Percentiles rank a stretch among this genome's conserved stretches.
Evolutionary conservation across 2,329 filamentous ascomycete genomes (phyloP).

Genomic region (Talaromyces sp.): DNA sequence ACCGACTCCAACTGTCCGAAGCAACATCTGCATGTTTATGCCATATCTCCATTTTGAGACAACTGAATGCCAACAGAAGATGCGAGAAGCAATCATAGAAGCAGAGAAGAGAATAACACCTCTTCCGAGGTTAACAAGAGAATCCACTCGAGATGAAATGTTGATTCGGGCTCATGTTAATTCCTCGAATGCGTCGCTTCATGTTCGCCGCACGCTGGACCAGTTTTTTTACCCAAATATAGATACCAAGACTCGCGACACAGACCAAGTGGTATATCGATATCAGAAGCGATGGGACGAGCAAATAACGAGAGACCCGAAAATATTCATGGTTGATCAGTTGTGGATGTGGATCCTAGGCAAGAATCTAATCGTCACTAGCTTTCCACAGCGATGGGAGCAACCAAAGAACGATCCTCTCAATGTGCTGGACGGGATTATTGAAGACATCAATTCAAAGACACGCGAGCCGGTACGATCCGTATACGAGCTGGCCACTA

Average conservation of each 20-base stretch:
- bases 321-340: constrained; percentile 66
- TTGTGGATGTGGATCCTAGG: constrained; percentile 62
- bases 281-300: constrained; percentile 45
- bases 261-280: constrained; percentile 61
- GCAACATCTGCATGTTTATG: constrained; percentile 48
- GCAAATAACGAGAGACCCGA: constrained; percentile 41
- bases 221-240: constrained; percentile 62
- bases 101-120: constrained; percentile 23
- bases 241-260: constrained; percentile 55
- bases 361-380: constrained; percentile 54
- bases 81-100: constrained; percentile 52
- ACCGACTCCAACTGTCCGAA: neutral
- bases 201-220: constrained; percentile 60
- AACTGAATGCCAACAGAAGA: constrained; percentile 49
- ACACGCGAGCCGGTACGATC: constrained; percentile 56
- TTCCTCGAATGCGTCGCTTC: constrained; percentile 36
- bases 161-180: constrained; percentile 34
- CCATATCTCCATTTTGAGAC: constrained; percentile 64
- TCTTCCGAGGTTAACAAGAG: constrained; percentile 22
- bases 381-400: constrained; percentile 36
- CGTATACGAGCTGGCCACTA: constrained; percentile 59
- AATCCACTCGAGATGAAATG: constrained; percentile 29
- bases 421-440: constrained; percentile 57
- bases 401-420: constrained; percentile 60
- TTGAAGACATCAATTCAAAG: constrained; percentile 63